Base-by-base conservation (phyloP, 2,329 filamentous ascomycete species). In the Alternaria angustiovoidea region DNA sequence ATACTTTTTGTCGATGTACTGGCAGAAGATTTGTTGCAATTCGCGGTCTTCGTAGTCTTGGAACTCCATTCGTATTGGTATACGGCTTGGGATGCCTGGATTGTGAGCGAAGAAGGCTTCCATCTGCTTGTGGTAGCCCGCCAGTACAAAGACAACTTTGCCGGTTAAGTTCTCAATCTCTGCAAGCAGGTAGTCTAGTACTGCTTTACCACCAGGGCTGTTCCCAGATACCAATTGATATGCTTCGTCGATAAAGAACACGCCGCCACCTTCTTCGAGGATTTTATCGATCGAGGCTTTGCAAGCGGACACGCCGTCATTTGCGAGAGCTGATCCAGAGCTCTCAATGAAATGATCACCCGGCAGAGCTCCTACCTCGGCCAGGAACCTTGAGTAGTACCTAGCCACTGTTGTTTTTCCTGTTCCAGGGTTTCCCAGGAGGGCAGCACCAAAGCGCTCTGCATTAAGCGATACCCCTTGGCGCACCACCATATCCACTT, bases 391-490 rank as follows among this genome's bases (percentile, higher is more conserved):
- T 0, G 86, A 89, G 58, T 92, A 93, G 0, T 91, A 77, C 0
- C 91, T 83, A 0, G 91, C 91, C 0, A 94, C 88, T 0, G 91
- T 94, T 0, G 91, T 94, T 79, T 93, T 93, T 0, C 88, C 86
- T 68, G 91, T 93, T 4, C 91, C 91, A 0, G 91, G 91, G 66
- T 93, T 94, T 0, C 91, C 91, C 0, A 93, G 77, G 3, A 94
- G 76, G 0, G 84, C 83, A 1, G 85, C 84, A 7, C 89, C 86
- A 52, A 90, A 88, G 1, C 91, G 80, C 61, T 92, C 88, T 0
- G 80, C 77, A 1, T 77, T 79, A 0, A 91, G 72, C 1, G 87
- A 82, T 0, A 86, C 76, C 0, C 79, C 79, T 71, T 93, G 91
- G 0, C 88, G 81, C 0, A 88, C 67, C 0, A 82, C 76, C 0